Conservation (phyloP, 2,329 filamentous ascomycete genomes). For the Ceratocystis destructans region DNA sequence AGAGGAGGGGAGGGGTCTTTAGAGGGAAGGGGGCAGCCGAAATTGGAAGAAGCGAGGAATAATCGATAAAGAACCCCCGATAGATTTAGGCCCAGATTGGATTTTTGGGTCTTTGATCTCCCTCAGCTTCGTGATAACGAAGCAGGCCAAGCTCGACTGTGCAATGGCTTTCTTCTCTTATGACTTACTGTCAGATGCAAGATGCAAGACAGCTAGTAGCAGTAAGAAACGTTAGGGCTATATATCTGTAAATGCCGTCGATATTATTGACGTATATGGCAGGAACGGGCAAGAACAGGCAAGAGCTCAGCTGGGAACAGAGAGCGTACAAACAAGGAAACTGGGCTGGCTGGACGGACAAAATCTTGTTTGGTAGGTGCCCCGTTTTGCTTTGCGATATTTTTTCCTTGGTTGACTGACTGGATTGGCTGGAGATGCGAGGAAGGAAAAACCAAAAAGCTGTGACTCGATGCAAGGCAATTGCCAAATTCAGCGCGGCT, state of each 20-base stretch:
- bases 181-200: too few species aligned
- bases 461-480: constrained; percentile 1
- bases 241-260: neutral
- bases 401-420: neutral
- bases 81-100: neutral
- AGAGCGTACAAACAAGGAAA: neutral
- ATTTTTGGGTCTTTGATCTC: neutral
- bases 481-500: neutral
- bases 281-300: neutral
- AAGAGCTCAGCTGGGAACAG: neutral
- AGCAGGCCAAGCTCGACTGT: neutral
- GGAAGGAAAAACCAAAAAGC: neutral
- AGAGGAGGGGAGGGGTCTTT: neutral
- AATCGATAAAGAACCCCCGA: neutral
- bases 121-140: neutral
- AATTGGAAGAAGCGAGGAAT: neutral
- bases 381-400: neutral
- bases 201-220: too few species aligned
- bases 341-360: neutral
- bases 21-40: neutral
- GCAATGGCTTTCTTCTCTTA: neutral
- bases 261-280: neutral
- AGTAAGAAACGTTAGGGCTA: neutral
- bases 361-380: neutral
- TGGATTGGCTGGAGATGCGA: neutral